phyloP scores from a whole-genome alignment of 2,329 filamentous ascomycete genomes.

The Tolypocladium nubicola region DNA sequence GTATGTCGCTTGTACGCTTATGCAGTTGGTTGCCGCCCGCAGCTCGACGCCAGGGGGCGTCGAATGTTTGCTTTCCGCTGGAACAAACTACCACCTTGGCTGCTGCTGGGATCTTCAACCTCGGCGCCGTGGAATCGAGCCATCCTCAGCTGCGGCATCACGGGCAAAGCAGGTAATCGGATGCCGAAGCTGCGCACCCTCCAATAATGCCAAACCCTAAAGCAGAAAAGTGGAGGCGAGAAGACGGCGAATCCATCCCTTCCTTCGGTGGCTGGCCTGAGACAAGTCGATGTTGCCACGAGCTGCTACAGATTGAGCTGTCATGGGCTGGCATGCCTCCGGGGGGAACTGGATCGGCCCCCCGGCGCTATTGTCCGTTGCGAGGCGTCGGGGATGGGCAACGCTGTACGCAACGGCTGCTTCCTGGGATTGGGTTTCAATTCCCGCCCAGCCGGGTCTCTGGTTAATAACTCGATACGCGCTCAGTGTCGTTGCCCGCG shows the following conservation, averaged over 20 bases:
- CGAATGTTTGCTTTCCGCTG: not conserved
- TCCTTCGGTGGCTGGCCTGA: not conserved
- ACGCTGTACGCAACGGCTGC: not conserved
- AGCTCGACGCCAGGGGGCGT: not conserved
- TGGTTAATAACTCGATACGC: not conserved
- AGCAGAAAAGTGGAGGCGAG: not conserved
- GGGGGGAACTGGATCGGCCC: not conserved
- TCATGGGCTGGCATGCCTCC: not conserved
- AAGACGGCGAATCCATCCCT: not conserved
- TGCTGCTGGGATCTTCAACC: not conserved
- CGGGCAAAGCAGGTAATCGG: not conserved
- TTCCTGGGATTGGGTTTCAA: not conserved
- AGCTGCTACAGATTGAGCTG: not conserved
- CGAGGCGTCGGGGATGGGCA: not conserved
- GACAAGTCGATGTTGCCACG: constrained; percentile 1
- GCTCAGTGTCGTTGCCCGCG: not conserved
- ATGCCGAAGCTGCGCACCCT: not conserved
- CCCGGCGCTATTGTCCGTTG: not conserved
- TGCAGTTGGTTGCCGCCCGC: not conserved
- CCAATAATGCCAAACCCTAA: not conserved
- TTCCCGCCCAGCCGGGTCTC: not conserved
- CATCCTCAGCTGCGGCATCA: not conserved
- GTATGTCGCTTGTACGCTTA: not conserved
- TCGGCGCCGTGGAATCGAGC: not conserved
- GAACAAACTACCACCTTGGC: not conserved